These are phyloP conservation scores for Escovopsis weberi DNA, from an alignment of 2,329 filamentous ascomycete genomes.

Conservation along the genomic window DNA sequence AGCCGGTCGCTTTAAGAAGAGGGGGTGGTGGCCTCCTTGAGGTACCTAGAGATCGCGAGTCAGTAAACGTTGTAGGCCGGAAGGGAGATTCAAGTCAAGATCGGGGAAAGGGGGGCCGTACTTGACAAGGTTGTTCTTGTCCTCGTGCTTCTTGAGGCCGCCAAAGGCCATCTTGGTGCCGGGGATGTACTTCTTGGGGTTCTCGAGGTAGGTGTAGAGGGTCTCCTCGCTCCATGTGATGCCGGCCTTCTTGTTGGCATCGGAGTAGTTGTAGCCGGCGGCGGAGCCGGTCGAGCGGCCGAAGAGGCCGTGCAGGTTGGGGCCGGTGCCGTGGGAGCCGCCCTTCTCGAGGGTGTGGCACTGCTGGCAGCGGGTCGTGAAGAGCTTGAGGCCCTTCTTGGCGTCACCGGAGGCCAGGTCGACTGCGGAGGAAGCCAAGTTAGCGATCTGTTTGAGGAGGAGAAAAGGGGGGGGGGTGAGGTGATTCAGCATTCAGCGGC, in stretches of 20 bases:
- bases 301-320: constrained; percentile 92
- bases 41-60: constrained; percentile 34
- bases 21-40: constrained; percentile 55
- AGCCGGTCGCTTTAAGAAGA: constrained; percentile 35
- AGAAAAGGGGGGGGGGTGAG: too few species aligned
- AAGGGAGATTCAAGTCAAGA: background rate
- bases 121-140: constrained; percentile 97
- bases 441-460: background rate
- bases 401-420: constrained; percentile 50
- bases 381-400: constrained; percentile 96
- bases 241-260: constrained; percentile 97
- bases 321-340: constrained; percentile 96
- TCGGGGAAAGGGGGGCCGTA: constrained; percentile 30
- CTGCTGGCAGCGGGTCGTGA: constrained; percentile 97
- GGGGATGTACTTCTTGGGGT: constrained; percentile 99
- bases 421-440: background rate
- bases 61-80: constrained; percentile 7
- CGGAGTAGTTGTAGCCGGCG: constrained; percentile 91
- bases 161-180: constrained; percentile 99
- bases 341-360: constrained; percentile 91
- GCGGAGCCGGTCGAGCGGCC: constrained; percentile 88
- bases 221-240: constrained; percentile 76
- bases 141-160: constrained; percentile 99
- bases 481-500: too few species aligned
- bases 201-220: constrained; percentile 97